Base-by-base conservation (phyloP, 1,139 yeast genomes). In the Nakaseomyces nivariensis region DNA sequence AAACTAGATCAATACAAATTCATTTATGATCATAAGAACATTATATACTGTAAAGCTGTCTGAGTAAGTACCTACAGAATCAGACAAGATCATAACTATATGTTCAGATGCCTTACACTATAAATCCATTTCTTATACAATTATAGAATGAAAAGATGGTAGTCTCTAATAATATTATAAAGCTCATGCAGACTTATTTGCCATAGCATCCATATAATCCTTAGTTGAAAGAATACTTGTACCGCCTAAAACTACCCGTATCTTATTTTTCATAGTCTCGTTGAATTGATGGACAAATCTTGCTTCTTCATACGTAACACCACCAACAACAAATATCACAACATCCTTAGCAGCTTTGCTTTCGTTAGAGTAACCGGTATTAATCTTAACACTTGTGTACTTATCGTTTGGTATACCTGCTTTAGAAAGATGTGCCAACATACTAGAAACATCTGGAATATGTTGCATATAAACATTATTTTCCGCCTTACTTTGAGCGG, bases 281-380 rank as follows among this genome's bases (percentile, higher is more conserved):
- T 84, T 82, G 56, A 89, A 73, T 56, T 88, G 88, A 51, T 86
- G 79, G 4, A 89, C 81, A 44, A 89, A 69, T 51, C 96, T 76
- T 0, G 95, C 86, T 64, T 92, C 99, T 65, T 90, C 97, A 62
- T 81, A 89, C 0, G 97, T 92, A 3, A 79, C 84, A 4, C 98
- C 98, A 9, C 97, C 97, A 48, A 88, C 80, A 51, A 90, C 72
- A 64, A 85, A 92, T 1, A 92, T 76, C 11, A 92, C 75, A 7
- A 92, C 74, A 60, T 89, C 95, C 62, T 85, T 94, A 1, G 86
- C 76, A 71, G 73, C 56, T n/a, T 62, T 57, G 31, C 54, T 51
- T n/a, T 58, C 49, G 36, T 50, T 50, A 4, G 38, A n/a, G 26
- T 22, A 13, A 13, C 43, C 47, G 24, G 9, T 31, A 11, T 29